Conservation (phyloP, 805 yeast species). For the Cyberlindnera euphorbiae region DNA sequence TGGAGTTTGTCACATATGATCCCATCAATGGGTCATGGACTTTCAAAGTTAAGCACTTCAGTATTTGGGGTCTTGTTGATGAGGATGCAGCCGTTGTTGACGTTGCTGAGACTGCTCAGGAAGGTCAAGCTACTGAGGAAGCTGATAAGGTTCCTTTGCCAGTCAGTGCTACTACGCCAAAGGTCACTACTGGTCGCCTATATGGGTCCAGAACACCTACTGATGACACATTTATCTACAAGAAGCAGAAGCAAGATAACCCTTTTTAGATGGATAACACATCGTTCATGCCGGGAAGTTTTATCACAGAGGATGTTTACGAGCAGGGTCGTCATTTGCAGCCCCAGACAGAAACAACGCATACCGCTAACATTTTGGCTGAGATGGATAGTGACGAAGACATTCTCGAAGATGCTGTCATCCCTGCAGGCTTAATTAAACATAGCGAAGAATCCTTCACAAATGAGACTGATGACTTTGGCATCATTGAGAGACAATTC, state of each 20-base stretch:
- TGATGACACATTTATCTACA: slow-evolving; percentile 29
- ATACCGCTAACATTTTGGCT: slow-evolving; percentile 8
- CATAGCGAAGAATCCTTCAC: slow-evolving; percentile 19
- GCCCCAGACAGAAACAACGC: slow-evolving; percentile 7
- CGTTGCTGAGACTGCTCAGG: slow-evolving; percentile 31
- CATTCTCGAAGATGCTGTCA: slow-evolving; percentile 7
- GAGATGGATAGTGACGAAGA: slow-evolving; percentile 13
- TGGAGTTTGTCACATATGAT: slow-evolving; percentile 76
- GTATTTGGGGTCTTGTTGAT: slow-evolving; percentile 86
- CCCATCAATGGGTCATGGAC: slow-evolving; percentile 73
- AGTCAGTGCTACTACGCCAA: not conserved
- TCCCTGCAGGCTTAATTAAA: slow-evolving; percentile 6
- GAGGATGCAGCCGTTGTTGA: slow-evolving; percentile 58
- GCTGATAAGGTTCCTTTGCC: too few species aligned
- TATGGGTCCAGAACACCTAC: slow-evolving; percentile 14
- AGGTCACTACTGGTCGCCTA: not conserved
- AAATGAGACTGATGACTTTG: slow-evolving; percentile 14
- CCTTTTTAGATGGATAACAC: slow-evolving; percentile 21
- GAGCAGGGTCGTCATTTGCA: slow-evolving; percentile 4
- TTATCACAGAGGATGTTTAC: slow-evolving; percentile 16
- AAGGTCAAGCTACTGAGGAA: too few species aligned
- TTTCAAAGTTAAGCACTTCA: slow-evolving; percentile 84
- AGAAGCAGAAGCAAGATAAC: slow-evolving; percentile 26
- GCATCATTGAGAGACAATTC: slow-evolving; percentile 56
- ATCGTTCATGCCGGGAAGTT: slow-evolving; percentile 26